Evolutionary conservation across 2,329 filamentous ascomycete genomes (phyloP), one percentile per base, ranked within the genome.

Genomic region (Chaetomiaceae sp.): DNA sequence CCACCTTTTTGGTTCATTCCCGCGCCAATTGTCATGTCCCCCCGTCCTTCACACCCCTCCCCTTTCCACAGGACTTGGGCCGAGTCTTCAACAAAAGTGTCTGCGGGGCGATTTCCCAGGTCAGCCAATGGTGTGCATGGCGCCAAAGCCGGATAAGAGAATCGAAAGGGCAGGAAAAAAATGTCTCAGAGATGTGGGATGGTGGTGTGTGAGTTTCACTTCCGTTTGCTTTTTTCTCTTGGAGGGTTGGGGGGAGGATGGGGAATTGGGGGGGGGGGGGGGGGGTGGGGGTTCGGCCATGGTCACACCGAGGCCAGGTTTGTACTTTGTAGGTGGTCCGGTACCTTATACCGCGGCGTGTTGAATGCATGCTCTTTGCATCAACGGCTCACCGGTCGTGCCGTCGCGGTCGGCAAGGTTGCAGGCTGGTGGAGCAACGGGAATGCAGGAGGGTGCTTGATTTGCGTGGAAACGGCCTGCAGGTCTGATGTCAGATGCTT

Each of bases 141-240:
- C 46, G 47, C 50, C 54, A 50, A 49, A 37, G 36, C 56, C 52
- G 59, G 56, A 52, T 54, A 34, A 37, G 46, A 37, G 46, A 39
- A 19, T n/a, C 29, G 36, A 19, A 36, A 15, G 43, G n/a, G n/a
- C n/a, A n/a, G n/a, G n/a, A n/a, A n/a, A n/a, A 60, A 61, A 61
- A 61, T 60, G 58, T 60, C 59, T 57, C 59, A 38, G 36, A 39
- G 36, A 39, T 8, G 47, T 39, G 44, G 56, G 43, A 47, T 38
- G 55, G 37, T 42, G 53, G 47, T 29, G 25, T 25, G 19, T 29
- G 31, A 43, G 15, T 29, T 33, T 48, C 45, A 38, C 27, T 40
- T 49, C 42, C 20, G 33, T 33, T 36, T 19, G 34, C 36, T 22
- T 51, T 22, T 31, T 25, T 33, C 34, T 27, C 46, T 38, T 43